Conservation (phyloP, 768 basidiomycete genomes). For the Boletus sp. region DNA sequence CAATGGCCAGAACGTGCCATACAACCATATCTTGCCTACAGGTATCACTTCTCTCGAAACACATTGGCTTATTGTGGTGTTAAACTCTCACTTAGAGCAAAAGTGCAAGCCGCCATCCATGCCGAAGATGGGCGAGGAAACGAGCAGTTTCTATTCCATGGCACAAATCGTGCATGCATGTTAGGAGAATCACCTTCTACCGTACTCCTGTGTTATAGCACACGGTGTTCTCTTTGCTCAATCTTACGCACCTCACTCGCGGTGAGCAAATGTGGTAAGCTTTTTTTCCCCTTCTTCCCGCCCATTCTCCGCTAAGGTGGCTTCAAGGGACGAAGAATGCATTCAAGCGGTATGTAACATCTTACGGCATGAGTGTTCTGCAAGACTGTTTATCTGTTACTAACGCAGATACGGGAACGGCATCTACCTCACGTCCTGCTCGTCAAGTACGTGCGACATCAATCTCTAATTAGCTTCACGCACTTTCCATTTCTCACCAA, state of each 20-base stretch:
- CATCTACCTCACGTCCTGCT: slow-evolving; percentile 14
- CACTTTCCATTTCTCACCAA: slow-evolving; percentile 3
- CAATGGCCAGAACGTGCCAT: slow-evolving; percentile 12
- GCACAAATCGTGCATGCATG: slow-evolving; percentile 15
- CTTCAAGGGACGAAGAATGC: slow-evolving; percentile 13
- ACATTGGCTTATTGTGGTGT: not conserved
- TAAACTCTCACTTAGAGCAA: slow-evolving; percentile 1
- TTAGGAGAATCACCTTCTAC: slow-evolving; percentile 13
- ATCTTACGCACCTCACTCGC: slow-evolving; percentile 13
- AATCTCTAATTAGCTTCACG: not conserved
- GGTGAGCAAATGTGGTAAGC: slow-evolving; percentile 11
- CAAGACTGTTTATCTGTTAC: not conserved
- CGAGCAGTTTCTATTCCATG: slow-evolving; percentile 12
- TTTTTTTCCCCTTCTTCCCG: not conserved
- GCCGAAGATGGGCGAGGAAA: slow-evolving; percentile 9
- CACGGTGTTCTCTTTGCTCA: slow-evolving; percentile 12
- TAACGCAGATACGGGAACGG: slow-evolving; percentile 10
- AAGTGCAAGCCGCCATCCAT: slow-evolving; percentile 3
- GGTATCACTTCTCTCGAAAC: not conserved
- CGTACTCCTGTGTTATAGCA: slow-evolving; percentile 2
- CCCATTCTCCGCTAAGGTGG: not conserved
- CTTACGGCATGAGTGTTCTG: not conserved
- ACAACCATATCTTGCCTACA: slow-evolving; percentile 10
- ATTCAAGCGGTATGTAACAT: slow-evolving; percentile 13
- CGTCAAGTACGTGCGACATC: slow-evolving; percentile 10